Conservation (phyloP, 164 flowering plant genomes). For the Taxillus chinensis region DNA sequence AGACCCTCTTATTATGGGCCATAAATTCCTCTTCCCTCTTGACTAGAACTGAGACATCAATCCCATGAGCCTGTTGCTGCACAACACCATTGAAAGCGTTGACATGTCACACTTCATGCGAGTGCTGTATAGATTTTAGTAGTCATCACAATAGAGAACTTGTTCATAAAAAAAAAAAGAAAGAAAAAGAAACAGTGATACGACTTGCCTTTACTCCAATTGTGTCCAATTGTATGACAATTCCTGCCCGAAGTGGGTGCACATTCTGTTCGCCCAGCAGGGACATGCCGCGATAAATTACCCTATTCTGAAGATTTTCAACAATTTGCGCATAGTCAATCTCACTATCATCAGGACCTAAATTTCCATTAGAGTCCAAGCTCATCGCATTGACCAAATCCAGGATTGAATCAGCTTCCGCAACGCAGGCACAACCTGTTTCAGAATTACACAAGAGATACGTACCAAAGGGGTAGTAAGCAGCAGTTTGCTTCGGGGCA, state of each 20-base stretch:
- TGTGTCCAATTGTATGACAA: constrained; percentile 21
- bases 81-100: no score
- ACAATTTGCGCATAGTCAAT: constrained; percentile 16
- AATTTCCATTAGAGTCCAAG: background rate
- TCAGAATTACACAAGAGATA: constrained; percentile 25
- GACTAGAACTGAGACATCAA: background rate
- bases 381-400: constrained; percentile 13
- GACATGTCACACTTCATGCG: no score
- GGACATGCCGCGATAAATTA: constrained; percentile 4
- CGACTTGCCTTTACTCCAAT: constrained; percentile 19
- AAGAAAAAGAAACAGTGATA: background rate
- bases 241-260: constrained; percentile 13
- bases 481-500: background rate
- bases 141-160: no score
- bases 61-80: constrained; percentile 9
- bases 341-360: background rate
- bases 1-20: background rate
- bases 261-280: background rate
- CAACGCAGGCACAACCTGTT: constrained; percentile 24
- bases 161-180: no score
- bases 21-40: background rate
- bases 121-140: no score
- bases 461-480: constrained; percentile 39
- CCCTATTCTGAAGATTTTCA: constrained; percentile 5
- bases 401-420: constrained; percentile 22